Evolutionary conservation across 192 early-diverging fungal genomes (phyloP).

Genomic region (Backusella luteola): DNA sequence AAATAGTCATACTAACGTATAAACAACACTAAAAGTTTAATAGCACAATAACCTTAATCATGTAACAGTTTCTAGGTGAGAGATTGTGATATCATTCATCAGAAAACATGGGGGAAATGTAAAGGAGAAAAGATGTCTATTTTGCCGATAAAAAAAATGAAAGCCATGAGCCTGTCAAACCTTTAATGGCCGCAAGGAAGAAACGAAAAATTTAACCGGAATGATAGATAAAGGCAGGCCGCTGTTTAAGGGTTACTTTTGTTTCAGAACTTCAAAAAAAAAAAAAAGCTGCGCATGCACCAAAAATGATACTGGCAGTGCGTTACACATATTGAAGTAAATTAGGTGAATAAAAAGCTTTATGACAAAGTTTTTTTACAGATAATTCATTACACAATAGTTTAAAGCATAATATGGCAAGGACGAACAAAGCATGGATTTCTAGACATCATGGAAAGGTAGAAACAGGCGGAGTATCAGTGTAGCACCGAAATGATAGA

Average conservation of each 20-base stretch:
- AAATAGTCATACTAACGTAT: background rate
- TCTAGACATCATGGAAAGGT: background rate
- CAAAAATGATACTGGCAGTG: background rate
- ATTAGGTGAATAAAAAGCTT: background rate
- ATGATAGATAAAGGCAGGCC: background rate
- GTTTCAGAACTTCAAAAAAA: background rate
- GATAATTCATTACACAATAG: background rate
- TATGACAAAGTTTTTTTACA: background rate
- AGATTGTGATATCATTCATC: background rate
- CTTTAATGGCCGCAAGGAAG: background rate
- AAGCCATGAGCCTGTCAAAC: background rate
- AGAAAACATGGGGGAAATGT: background rate
- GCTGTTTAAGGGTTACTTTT: background rate
- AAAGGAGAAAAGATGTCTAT: background rate
- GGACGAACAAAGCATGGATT: background rate
- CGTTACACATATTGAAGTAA: background rate
- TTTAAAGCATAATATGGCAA: background rate
- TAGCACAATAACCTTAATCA: background rate
- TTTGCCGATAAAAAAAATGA: background rate
- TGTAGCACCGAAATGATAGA: background rate
- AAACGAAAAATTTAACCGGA: background rate
- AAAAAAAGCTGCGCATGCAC: no score
- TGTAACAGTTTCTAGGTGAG: background rate
- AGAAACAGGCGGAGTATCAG: background rate
- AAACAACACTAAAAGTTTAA: background rate